These are phyloP conservation scores for Chrysoporthe cubensis DNA, from an alignment of 2,329 filamentous ascomycete genomes.

Conservation along the genomic window DNA sequence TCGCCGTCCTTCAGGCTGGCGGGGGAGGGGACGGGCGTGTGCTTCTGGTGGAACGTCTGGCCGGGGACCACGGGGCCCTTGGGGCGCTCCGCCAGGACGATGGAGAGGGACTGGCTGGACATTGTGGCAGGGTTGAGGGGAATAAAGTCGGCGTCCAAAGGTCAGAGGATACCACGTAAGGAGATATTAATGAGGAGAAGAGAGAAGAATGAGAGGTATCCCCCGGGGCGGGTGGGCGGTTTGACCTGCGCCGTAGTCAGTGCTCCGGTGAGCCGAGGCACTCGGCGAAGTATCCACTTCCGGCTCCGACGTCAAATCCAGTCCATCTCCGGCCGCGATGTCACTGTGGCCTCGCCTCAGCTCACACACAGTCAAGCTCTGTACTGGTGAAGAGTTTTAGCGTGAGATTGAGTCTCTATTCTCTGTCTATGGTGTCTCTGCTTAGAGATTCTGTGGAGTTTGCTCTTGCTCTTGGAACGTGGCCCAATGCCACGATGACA, in stretches of 20 bases:
- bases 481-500: no score
- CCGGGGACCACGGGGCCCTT: conserved; percentile 63
- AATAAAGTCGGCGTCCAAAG: no score
- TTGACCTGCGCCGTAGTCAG: background rate
- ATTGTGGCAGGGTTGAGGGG: conserved; percentile 6
- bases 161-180: background rate
- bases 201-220: background rate
- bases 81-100: conserved; percentile 66
- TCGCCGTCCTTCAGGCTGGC: conserved; percentile 53
- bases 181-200: background rate
- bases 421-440: no score
- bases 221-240: background rate
- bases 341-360: background rate
- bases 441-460: no score
- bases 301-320: conserved; percentile 8
- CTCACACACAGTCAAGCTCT: no score
- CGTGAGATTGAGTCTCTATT: no score
- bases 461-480: no score
- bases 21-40: conserved; percentile 53
- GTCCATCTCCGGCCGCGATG: background rate
- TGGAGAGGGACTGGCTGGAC: conserved; percentile 25
- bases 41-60: conserved; percentile 63
- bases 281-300: conserved; percentile 8
- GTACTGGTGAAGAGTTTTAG: no score
- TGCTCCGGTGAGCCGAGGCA: conserved; percentile 18